A percentile compares a stretch with the other conserved stretches of the same genome.
These are phyloP conservation scores for Aspergillus ruber DNA, from an alignment of 2,329 filamentous ascomycete species.

Conservation along the genomic window DNA sequence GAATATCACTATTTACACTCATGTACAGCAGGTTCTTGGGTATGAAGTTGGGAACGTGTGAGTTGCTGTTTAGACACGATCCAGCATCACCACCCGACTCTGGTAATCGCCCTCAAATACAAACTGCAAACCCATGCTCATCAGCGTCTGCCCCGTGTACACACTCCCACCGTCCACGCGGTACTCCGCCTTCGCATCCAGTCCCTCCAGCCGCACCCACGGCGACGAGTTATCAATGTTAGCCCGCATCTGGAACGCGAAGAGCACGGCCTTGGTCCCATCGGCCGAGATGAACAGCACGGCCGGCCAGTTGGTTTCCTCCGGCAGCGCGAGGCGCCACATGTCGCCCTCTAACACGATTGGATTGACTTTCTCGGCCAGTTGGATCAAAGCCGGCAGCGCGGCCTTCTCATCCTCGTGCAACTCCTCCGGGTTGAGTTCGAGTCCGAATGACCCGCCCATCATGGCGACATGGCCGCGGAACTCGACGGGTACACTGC, in stretches of 20 bases:
- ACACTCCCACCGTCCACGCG: conserved; percentile 46
- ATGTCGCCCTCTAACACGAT: conserved; percentile 54
- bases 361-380: conserved; percentile 53
- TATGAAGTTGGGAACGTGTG: too few species aligned
- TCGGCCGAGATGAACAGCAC: conserved; percentile 54
- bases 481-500: conserved; percentile 53
- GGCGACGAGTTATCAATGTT: conserved; percentile 50
- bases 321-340: conserved; percentile 54
- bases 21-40: too few species aligned
- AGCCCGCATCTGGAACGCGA: conserved; percentile 54
- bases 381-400: conserved; percentile 50
- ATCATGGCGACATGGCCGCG: conserved; percentile 62
- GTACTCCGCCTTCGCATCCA: conserved; percentile 52
- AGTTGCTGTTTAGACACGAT: conserved; percentile 15
- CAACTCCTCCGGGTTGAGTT: conserved; percentile 53
- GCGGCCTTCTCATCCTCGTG: conserved; percentile 45
- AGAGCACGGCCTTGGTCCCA: conserved; percentile 46
- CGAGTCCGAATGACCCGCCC: conserved; percentile 61
- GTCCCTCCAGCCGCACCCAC: conserved; percentile 49
- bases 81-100: conserved; percentile 52
- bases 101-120: conserved; percentile 49
- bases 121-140: conserved; percentile 56
- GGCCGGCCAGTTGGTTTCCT: conserved; percentile 57
- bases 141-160: conserved; percentile 54
- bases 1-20: too few species aligned